Base-by-base conservation (phyloP, 2,329 filamentous ascomycete species). In the Tolypocladium album region DNA sequence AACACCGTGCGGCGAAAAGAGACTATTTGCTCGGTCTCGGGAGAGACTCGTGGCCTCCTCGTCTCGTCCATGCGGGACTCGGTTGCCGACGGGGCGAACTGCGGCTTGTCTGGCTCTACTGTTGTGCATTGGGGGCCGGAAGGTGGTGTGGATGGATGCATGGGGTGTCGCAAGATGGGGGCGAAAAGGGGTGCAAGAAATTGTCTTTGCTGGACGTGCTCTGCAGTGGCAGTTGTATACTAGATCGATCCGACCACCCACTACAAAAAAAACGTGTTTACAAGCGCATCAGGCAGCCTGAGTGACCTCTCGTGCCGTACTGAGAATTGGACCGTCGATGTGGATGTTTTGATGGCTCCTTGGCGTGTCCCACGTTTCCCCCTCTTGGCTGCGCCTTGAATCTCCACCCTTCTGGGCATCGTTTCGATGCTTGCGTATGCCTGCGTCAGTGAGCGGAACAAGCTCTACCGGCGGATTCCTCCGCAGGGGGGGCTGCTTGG, bases 1-100 rank as follows among this genome's bases (percentile, higher is more conserved):
- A 63, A 58, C 52, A 60, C 40, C 39, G 56, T 52, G 57, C 56
- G 34, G 22, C 7, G 20, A 38, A 47, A 31, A 58, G 57, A 20
- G 57, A 53, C 22, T 38, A 31, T 40, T 24, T 42, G 36, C 38
- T 52, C 38, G 17, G 6, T 13, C n/a, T 38, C 22, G 9, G 27
- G 20, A 45, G 1, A 55, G 31, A 38, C 36, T 22, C 17, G 3
- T n/a, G 47, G 20, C 47, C 47, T 31, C 27, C 31, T 20, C 34
- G 9, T 50, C 47, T 11, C 8, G 17, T 15, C 27, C 47, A 52
- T 36, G 50, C 31, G 34, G 50, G 31, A 22, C 17, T 34, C 50
- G 31, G 17, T 9, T 31, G 9, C 27, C 31, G 20, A 53, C 31
- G 17, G 27, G 50, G 50, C 50, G 50, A 20, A 34, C 50, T 36